Percentiles rank a stretch among this genome's conserved stretches.
Evolutionary conservation across 2,329 filamentous ascomycete species (phyloP).

Genomic region (Remersonia thermophila): DNA sequence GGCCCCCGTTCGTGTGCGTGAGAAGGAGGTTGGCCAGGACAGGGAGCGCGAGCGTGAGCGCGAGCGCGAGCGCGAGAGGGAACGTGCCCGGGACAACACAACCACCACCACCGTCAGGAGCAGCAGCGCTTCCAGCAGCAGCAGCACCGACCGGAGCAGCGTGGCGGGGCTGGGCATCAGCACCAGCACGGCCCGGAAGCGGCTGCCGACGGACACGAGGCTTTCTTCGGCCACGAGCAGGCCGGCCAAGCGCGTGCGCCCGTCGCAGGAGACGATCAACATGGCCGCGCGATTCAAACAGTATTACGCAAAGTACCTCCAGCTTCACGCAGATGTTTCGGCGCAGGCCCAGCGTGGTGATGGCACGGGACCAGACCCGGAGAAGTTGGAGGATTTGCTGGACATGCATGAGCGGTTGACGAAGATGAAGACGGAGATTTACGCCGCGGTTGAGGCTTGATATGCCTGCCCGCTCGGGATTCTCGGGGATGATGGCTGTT

Average conservation of each 20-base stretch:
- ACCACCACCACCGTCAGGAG: slow-evolving; percentile 16
- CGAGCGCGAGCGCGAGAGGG: slow-evolving; percentile 10
- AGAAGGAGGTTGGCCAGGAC: slow-evolving; percentile 14
- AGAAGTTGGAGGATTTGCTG: slow-evolving; percentile 37
- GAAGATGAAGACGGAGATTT: slow-evolving; percentile 48
- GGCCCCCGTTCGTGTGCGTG: slow-evolving; percentile 17
- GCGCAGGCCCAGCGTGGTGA: no score
- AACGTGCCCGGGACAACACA: slow-evolving; percentile 10
- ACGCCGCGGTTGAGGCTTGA: slow-evolving; percentile 28
- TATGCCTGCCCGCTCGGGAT: slow-evolving; percentile 1
- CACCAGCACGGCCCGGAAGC: slow-evolving; percentile 10
- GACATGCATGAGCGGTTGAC: slow-evolving; percentile 43
- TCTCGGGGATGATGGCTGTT: no score
- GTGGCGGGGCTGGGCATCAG: not conserved
- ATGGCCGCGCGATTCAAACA: slow-evolving; percentile 44
- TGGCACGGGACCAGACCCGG: slow-evolving; percentile 37
- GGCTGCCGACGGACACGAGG: slow-evolving; percentile 7
- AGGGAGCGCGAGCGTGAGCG: no score
- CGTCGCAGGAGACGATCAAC: slow-evolving; percentile 37
- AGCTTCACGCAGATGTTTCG: slow-evolving; percentile 41
- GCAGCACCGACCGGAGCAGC: slow-evolving; percentile 14
- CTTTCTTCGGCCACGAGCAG: no score
- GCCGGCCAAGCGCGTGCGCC: slow-evolving; percentile 26
- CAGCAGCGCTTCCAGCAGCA: slow-evolving; percentile 15
- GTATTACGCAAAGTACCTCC: slow-evolving; percentile 44